phyloP scores from a whole-genome alignment of 352 stramenopile genomes.

The Pythium aquatile region DNA sequence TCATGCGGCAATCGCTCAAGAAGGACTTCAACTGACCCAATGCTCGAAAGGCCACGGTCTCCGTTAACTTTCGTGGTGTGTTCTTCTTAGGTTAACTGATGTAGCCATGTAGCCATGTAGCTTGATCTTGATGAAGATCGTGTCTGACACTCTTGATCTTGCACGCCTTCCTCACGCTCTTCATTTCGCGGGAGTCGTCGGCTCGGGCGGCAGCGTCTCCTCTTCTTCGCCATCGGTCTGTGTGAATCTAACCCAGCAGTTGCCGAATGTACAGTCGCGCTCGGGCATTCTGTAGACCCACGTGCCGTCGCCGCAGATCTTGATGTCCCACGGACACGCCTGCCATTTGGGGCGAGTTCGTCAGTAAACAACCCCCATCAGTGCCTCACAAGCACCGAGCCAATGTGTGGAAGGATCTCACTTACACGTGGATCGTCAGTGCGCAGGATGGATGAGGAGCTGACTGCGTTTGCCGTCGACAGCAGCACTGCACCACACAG shows the following conservation, averaged over 20 bases:
- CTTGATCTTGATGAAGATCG: not conserved
- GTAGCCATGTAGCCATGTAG: not conserved
- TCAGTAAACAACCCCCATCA: too few relatives aligned
- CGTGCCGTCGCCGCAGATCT: constrained; percentile 59
- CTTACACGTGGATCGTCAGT: constrained; percentile 45
- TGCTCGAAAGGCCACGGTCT: not conserved
- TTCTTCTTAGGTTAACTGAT: not conserved
- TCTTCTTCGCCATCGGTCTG: too few relatives aligned
- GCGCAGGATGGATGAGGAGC: too few relatives aligned
- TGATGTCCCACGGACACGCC: constrained; percentile 62
- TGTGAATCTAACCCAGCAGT: constrained; percentile 31
- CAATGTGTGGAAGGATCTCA: not conserved
- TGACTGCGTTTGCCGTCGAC: not conserved
- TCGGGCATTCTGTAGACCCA: constrained; percentile 59
- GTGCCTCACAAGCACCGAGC: too few relatives aligned
- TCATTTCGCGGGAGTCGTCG: not conserved
- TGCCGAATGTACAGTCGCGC: constrained; percentile 44
- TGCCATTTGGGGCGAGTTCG: constrained; percentile 9
- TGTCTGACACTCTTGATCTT: not conserved
- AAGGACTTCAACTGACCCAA: not conserved
- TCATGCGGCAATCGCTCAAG: constrained; percentile 3
- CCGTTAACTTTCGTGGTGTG: not conserved
- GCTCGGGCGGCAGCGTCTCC: not conserved
- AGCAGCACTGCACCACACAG: not conserved
- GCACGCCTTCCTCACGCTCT: not conserved